These are phyloP conservation scores for Suhomyces faveliae DNA, from an alignment of 805 yeast species.

Conservation along the genomic window DNA sequence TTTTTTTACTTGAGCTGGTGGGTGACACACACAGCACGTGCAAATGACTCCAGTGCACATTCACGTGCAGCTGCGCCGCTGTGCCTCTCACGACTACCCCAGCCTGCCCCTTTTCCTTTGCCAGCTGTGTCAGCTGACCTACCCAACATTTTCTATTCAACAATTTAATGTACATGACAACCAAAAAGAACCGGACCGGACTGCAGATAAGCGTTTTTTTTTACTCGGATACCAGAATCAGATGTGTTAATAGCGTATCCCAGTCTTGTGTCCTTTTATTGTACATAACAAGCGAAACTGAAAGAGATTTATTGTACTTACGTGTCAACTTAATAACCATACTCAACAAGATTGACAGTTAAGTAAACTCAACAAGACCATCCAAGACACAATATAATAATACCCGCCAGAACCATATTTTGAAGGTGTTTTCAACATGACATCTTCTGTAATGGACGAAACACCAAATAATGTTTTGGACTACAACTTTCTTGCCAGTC, in stretches of 20 bases:
- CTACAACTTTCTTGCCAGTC: slow-evolving; percentile 19
- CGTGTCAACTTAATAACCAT: slow-evolving; percentile 1
- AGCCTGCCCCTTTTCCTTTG: neutral
- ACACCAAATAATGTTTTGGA: slow-evolving; percentile 19
- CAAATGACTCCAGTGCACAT: neutral
- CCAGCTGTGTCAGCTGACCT: neutral
- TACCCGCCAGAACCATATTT: too few species aligned
- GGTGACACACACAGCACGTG: too few species aligned
- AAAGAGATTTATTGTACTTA: neutral
- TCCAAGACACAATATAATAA: too few species aligned
- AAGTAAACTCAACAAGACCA: too few species aligned
- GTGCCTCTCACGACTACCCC: neutral
- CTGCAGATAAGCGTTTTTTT: neutral
- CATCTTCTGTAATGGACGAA: slow-evolving; percentile 23
- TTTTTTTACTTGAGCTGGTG: neutral
- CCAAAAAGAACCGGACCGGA: neutral
- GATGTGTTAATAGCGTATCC: neutral
- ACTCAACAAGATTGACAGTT: neutral
- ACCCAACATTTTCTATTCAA: slow-evolving; percentile 1
- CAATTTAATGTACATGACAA: neutral
- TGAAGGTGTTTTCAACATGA: slow-evolving; percentile 11
- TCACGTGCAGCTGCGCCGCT: too few species aligned
- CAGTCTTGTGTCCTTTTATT: neutral
- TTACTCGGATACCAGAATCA: neutral
- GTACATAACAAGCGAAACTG: neutral